Evolutionary conservation across 2,329 filamentous ascomycete genomes (phyloP).

Genomic region (Myriosclerotinia scirpicola): DNA sequence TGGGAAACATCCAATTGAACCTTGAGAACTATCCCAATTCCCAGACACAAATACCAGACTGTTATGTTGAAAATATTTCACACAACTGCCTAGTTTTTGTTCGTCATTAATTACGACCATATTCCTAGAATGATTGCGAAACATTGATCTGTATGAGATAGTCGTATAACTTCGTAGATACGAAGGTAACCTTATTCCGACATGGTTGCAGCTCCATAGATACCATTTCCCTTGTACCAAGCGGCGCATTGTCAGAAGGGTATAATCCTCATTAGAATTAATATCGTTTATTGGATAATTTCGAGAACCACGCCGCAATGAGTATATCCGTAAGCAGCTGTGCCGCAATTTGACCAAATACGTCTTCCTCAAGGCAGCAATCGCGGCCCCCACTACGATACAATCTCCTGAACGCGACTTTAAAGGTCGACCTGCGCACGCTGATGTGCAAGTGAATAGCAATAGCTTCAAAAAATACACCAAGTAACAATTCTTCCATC

Average conservation of each 20-base stretch:
- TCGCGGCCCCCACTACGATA: neutral
- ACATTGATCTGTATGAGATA: neutral
- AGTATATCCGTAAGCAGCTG: neutral
- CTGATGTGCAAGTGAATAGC: neutral
- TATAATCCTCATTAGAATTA: neutral
- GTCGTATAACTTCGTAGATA: neutral
- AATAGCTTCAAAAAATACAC: neutral
- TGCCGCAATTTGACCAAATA: conserved; percentile 8
- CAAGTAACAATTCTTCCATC: neutral
- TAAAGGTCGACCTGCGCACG: neutral
- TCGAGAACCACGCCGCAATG: neutral
- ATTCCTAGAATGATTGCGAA: neutral
- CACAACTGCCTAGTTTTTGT: neutral
- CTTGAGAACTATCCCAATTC: neutral
- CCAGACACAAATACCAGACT: neutral
- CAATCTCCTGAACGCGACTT: neutral
- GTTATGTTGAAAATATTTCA: neutral
- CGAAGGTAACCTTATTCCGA: neutral
- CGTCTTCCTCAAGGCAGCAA: conserved; percentile 5
- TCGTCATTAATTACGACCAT: neutral
- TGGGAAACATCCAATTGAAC: neutral
- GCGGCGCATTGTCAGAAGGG: neutral
- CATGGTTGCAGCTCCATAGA: neutral
- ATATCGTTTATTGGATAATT: neutral
- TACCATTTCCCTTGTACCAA: conserved; percentile 1